A percentile compares a stretch with the other conserved stretches of the same genome.
phyloP scores from a whole-genome alignment of 1,139 yeast genomes.

The Kodamaea sp. region DNA sequence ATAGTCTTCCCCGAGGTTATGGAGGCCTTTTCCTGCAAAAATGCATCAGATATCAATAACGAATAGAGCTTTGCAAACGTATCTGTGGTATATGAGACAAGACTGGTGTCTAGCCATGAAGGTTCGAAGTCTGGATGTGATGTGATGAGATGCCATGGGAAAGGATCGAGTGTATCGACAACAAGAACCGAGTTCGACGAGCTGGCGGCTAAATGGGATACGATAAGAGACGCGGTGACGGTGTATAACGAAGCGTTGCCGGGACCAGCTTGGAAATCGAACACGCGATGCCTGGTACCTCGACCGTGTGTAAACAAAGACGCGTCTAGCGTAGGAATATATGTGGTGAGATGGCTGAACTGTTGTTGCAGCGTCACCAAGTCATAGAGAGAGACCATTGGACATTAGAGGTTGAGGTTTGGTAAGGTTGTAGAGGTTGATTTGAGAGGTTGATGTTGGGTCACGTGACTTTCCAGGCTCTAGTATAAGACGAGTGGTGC shows the following conservation, averaged over 20 bases:
- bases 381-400: constrained; percentile 28
- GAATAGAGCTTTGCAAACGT: constrained; percentile 31
- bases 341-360: constrained; percentile 25
- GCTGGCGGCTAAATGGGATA: constrained; percentile 27
- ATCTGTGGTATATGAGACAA: constrained; percentile 21
- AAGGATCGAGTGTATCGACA: constrained; percentile 32
- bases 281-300: constrained; percentile 22
- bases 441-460: neutral
- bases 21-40: constrained; percentile 6
- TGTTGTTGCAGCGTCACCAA: constrained; percentile 22
- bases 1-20: constrained; percentile 14
- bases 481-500: too few species aligned
- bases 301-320: constrained; percentile 16
- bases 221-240: constrained; percentile 25
- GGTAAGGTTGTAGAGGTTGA: neutral
- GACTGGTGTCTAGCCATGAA: constrained; percentile 18
- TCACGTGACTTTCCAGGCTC: too few species aligned
- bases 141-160: constrained; percentile 28
- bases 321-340: constrained; percentile 29
- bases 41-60: constrained; percentile 17
- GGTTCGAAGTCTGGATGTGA: constrained; percentile 21
- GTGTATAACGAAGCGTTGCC: constrained; percentile 26
- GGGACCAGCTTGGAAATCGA: constrained; percentile 44
- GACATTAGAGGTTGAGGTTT: neutral
- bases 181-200: constrained; percentile 24